Conservation (phyloP, 2,329 filamentous ascomycete species). For the Fusarium chuoi region DNA sequence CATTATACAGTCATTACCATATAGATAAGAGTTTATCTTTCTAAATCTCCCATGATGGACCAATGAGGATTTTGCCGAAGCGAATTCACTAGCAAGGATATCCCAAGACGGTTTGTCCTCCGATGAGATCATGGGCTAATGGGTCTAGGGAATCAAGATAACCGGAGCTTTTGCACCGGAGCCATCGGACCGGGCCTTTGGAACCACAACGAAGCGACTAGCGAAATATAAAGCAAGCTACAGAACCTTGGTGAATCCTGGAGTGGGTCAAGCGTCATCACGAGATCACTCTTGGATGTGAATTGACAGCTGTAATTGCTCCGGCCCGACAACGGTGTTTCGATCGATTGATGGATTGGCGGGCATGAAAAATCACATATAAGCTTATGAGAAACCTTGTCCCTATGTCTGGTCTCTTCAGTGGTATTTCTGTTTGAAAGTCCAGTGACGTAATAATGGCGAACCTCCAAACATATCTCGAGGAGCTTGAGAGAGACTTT, state of each 20-base stretch:
- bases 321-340: background rate
- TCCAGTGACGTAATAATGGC: background rate
- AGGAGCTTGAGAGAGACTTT: background rate
- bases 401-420: accelerated
- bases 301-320: background rate
- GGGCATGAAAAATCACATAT: no score
- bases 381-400: background rate
- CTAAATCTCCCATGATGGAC: accelerated
- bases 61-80: background rate
- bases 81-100: background rate
- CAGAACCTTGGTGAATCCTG: background rate
- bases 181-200: background rate
- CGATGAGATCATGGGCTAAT: background rate
- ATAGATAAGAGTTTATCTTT: background rate
- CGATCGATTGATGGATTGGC: background rate
- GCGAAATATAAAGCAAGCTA: background rate
- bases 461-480: background rate
- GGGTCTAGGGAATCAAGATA: background rate
- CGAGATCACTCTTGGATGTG: background rate
- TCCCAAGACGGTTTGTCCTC: accelerated
- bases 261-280: background rate
- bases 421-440: accelerated
- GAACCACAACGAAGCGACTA: background rate
- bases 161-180: background rate
- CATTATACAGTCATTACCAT: background rate